Percentiles rank a stretch among this genome's conserved stretches.
Conservation (phyloP, 169 alveolate species). For the Eimeria maxima region DNA sequence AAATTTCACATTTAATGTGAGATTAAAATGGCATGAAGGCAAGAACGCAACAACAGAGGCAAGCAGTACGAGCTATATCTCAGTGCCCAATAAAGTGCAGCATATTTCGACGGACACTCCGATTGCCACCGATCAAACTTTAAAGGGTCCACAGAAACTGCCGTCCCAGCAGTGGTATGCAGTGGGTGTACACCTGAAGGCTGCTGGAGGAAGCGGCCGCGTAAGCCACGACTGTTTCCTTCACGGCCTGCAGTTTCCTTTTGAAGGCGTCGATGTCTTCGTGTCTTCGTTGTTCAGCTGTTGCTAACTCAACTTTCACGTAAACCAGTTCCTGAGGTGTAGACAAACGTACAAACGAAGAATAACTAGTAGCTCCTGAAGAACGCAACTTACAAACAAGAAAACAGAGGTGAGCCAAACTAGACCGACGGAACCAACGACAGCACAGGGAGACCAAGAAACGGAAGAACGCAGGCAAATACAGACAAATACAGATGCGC, state of each 20-base stretch:
- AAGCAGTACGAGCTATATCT: neutral
- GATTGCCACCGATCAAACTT: neutral
- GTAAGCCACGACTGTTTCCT: conserved; percentile 79
- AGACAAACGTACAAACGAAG: neutral
- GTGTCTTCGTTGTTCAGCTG: conserved; percentile 79
- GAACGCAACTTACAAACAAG: neutral
- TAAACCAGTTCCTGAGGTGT: conserved; percentile 73
- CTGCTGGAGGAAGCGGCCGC: conserved; percentile 70
- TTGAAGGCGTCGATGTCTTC: conserved; percentile 81
- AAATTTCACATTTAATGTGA: too few relatives aligned
- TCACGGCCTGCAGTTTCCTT: conserved; percentile 67
- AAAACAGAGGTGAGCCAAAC: neutral
- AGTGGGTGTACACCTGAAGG: conserved; percentile 57
- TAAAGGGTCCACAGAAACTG: neutral
- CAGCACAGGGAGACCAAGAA: neutral
- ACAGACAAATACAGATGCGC: neutral
- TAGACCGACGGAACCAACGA: neutral
- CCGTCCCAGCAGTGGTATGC: neutral
- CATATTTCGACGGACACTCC: neutral
- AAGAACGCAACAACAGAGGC: neutral
- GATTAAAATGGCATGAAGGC: neutral
- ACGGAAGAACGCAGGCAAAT: neutral
- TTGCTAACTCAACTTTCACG: conserved; percentile 77
- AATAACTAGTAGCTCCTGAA: neutral
- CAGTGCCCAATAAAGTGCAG: neutral